Base-by-base conservation (phyloP, 306 rosid genomes). In the Abrus precatorius region DNA sequence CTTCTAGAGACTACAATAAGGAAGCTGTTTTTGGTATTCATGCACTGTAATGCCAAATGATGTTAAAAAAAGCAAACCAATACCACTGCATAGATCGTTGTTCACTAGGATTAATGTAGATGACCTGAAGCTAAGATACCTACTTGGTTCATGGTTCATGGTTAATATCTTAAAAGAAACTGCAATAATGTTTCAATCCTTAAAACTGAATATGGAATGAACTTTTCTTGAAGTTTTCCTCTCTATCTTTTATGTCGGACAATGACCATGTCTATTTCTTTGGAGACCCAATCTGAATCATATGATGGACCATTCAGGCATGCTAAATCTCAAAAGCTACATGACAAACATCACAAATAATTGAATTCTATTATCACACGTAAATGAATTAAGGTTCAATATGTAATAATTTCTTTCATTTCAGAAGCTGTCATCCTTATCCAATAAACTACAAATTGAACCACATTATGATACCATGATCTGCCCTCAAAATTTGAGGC, bases 1-100 rank as follows among this genome's bases (percentile, higher is more conserved):
- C 85, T 59, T 74, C 88, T 66, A 89, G 63, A 78, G 95, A 86
- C 82, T 83, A 80, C 87, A 86, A 87, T 72, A 77, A 86, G 74
- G 76, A 77, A 70, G 85, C 68, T 56, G 80, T 33, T 47, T 56
- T 60, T 67, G 84, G 85, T 38, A 81, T 75, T 80, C 75, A 72
- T 86, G 85, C 84, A 69, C 74, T 77, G 62, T 78, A 69, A 80
- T 77, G 49, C 74, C 60, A 80, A 65, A 64, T 69, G 59, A 79
- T 86, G 82, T 86, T 86, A 50, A 7, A 63, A 43, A 9, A 60
- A 44, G 40, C 34, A 28, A 57, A 82, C 59, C 55, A 54, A 41
- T 80, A 65, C 60, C 80, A 45, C 67, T 79, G 12, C 61, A 36
- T 49, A 43, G 43, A 54, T 62, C 68, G 74, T 78, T 87, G 71